Conservation (phyloP, 139 green algal genomes). For the Micractinium sp. region DNA sequence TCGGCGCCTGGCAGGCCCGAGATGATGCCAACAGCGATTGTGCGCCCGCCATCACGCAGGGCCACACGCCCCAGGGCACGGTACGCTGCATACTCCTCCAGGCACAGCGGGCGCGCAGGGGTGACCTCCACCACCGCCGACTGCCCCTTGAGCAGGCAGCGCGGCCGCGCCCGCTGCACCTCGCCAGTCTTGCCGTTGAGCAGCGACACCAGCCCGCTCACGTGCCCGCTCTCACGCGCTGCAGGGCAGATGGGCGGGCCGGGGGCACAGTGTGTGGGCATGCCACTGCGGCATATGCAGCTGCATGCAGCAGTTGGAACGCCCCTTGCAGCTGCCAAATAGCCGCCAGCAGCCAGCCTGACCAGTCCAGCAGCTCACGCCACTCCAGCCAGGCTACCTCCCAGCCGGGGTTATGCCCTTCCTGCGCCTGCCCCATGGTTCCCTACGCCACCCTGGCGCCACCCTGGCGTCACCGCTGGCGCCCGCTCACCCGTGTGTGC, state of each 20-base stretch:
- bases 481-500: slow-evolving; percentile 42
- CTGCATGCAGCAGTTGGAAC: no score
- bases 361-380: no score
- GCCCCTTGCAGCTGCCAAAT: no score
- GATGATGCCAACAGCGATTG: slow-evolving; percentile 90
- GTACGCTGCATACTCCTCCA: slow-evolving; percentile 83
- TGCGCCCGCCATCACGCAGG: slow-evolving; percentile 82
- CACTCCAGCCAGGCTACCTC: no score
- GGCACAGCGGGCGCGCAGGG: slow-evolving; percentile 57
- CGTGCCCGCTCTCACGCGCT: slow-evolving; percentile 71
- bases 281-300: no score
- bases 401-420: no score
- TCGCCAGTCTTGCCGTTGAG: slow-evolving; percentile 82
- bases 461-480: neutral
- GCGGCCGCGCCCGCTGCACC: slow-evolving; percentile 62
- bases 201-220: slow-evolving; percentile 72
- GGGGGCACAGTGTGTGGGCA: no score
- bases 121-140: slow-evolving; percentile 74
- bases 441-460: neutral
- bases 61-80: slow-evolving; percentile 81
- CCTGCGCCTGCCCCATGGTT: neutral
- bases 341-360: no score
- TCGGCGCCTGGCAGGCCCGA: slow-evolving; percentile 31
- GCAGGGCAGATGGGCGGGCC: slow-evolving; percentile 50
- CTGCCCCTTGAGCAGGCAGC: slow-evolving; percentile 71